A percentile compares a stretch with the other conserved stretches of the same genome.
phyloP scores from a whole-genome alignment of 2,329 filamentous ascomycete species.

The Cladosporium austrohemisphaericum region DNA sequence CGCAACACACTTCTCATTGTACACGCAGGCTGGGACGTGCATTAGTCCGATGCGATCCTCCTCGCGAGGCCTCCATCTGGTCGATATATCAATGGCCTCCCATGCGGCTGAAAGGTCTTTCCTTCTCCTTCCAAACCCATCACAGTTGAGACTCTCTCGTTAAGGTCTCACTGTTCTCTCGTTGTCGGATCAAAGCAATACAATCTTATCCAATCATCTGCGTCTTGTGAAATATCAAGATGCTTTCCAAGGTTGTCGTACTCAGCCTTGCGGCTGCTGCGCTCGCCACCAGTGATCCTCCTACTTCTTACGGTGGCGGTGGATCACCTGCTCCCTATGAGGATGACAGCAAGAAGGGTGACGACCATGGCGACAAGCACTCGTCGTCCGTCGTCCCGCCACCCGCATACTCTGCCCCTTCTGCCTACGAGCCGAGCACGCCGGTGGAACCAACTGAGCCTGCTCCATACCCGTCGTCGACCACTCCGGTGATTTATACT shows the following conservation, averaged over 20 bases:
- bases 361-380: background rate
- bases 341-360: background rate
- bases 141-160: conserved; percentile 13
- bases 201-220: background rate
- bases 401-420: background rate
- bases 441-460: conserved; percentile 1
- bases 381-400: background rate
- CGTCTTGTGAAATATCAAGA: background rate
- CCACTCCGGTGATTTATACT: conserved; percentile 3
- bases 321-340: background rate
- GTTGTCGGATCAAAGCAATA: conserved; percentile 1
- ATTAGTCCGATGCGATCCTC: conserved; percentile 11
- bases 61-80: background rate
- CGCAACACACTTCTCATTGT: conserved; percentile 1
- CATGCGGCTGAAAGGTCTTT: conserved; percentile 1
- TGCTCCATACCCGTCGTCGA: background rate
- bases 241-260: conserved; percentile 9
- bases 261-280: conserved; percentile 8
- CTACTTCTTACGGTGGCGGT: conserved; percentile 1
- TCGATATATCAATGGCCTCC: conserved; percentile 6
- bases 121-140: background rate
- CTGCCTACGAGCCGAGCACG: background rate
- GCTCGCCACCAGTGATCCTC: background rate
- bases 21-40: conserved; percentile 14
- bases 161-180: conserved; percentile 10